Conservation (phyloP, 768 basidiomycete genomes). For the Cystofilobasidium bisporidii region DNA sequence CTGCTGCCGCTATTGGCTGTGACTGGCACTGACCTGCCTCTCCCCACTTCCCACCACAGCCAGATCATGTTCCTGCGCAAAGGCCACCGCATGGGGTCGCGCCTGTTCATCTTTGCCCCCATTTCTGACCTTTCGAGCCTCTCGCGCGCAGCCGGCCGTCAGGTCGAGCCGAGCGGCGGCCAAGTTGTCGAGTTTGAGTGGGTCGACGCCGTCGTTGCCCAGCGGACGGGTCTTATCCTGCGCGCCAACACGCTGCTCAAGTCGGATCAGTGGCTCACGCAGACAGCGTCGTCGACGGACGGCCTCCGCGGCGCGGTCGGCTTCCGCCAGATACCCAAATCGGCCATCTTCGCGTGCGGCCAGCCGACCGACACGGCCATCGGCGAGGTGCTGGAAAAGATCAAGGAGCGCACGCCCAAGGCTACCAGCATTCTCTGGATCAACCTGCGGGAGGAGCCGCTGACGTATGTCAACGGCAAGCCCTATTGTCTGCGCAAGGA, state of each 20-base stretch:
- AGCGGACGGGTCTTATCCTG: slow-evolving; percentile 86
- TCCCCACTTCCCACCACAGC: slow-evolving; percentile 43
- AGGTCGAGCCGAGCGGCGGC: slow-evolving; percentile 62
- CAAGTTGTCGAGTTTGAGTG: slow-evolving; percentile 90
- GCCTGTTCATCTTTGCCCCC: slow-evolving; percentile 82
- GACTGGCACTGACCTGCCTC: neutral
- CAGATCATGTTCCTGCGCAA: slow-evolving; percentile 80
- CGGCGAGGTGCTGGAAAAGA: slow-evolving; percentile 58
- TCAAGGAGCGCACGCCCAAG: slow-evolving; percentile 54
- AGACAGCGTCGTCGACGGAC: slow-evolving; percentile 36
- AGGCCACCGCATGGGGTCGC: slow-evolving; percentile 54
- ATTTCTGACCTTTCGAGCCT: slow-evolving; percentile 75
- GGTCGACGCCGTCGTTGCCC: slow-evolving; percentile 86
- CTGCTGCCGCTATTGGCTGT: neutral
- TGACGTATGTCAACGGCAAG: slow-evolving; percentile 83
- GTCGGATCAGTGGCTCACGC: slow-evolving; percentile 76
- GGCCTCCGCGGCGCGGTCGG: slow-evolving; percentile 88
- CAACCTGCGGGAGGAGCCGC: slow-evolving; percentile 73
- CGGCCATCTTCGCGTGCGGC: slow-evolving; percentile 80
- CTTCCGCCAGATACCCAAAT: slow-evolving; percentile 71
- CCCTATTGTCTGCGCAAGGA: slow-evolving; percentile 81
- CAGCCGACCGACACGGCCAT: slow-evolving; percentile 87
- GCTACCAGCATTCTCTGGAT: slow-evolving; percentile 72
- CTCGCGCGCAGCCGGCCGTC: slow-evolving; percentile 48
- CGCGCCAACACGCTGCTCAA: slow-evolving; percentile 82